phyloP scores from a whole-genome alignment of 371 early-diverging fungal species.

The Nematocida ausubeli region DNA sequence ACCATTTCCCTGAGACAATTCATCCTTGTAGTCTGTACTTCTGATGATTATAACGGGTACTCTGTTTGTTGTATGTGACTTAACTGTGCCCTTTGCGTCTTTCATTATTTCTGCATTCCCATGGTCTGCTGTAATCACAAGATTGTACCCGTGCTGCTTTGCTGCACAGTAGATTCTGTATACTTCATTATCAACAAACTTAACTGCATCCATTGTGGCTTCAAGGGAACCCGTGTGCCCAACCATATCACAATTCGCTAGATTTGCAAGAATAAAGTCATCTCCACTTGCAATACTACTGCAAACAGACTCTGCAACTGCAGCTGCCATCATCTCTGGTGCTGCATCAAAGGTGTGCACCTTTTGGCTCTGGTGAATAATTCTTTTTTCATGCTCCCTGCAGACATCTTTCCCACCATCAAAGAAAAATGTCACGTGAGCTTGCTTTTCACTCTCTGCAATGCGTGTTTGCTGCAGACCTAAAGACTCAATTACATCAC shows the following conservation, averaged over 20 bases:
- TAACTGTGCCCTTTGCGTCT: conserved; percentile 80
- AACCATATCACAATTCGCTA: conserved; percentile 90
- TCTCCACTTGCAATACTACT: conserved; percentile 48
- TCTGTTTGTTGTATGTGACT: conserved; percentile 71
- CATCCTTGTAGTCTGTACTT: not conserved
- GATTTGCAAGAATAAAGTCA: conserved; percentile 94
- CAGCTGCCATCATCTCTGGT: conserved; percentile 86
- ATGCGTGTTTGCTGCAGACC: conserved; percentile 82
- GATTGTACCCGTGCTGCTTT: conserved; percentile 76
- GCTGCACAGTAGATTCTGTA: conserved; percentile 85
- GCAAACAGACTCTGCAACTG: conserved; percentile 75
- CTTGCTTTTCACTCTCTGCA: conserved; percentile 96
- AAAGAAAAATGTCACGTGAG: conserved; percentile 99
- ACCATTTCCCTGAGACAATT: conserved; percentile 58
- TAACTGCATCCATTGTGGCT: conserved; percentile 82
- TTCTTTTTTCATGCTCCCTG: conserved; percentile 79
- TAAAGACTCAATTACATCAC: conserved; percentile 83
- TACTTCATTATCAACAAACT: conserved; percentile 84
- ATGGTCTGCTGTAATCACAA: conserved; percentile 96
- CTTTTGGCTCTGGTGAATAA: conserved; percentile 80
- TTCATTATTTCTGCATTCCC: conserved; percentile 99
- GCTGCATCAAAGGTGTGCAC: conserved; percentile 90
- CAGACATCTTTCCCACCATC: conserved; percentile 91
- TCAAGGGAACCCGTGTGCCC: conserved; percentile 96
- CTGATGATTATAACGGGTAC: conserved; percentile 82